phyloP scores from a whole-genome alignment of 1,284 basidiomycete species.

The Hypsizygus ulmarius region DNA sequence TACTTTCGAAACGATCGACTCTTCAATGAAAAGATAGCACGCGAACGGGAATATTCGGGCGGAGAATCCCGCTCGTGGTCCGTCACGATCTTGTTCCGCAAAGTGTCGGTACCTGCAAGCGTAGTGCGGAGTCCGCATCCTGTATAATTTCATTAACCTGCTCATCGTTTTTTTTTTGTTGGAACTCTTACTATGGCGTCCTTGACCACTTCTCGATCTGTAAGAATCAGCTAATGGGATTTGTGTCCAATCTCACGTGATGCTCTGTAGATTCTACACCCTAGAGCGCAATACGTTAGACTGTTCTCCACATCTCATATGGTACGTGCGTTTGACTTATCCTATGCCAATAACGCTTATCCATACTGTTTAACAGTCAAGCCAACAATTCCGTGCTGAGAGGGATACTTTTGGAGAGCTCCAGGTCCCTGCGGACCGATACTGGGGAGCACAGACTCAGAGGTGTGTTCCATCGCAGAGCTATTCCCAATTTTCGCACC shows the following conservation, averaged over 20 bases:
- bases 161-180: not conserved
- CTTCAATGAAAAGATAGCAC: not conserved
- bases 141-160: not conserved
- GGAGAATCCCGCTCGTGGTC: constrained; percentile 25
- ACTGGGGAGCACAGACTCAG: constrained; percentile 99
- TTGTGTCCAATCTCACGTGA: constrained; percentile 29
- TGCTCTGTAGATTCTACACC: constrained; percentile 17
- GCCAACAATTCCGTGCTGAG: constrained; percentile 63
- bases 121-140: constrained; percentile 3
- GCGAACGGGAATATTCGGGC: constrained; percentile 30
- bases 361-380: constrained; percentile 24
- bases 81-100: constrained; percentile 11
- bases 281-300: constrained; percentile 18
- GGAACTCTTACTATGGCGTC: constrained; percentile 15
- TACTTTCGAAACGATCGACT: not conserved
- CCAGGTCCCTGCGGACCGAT: constrained; percentile 90
- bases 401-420: constrained; percentile 92
- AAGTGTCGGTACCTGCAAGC: not conserved
- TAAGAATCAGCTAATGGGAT: constrained; percentile 22
- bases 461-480: constrained; percentile 47
- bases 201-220: constrained; percentile 21
- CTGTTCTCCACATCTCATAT: constrained; percentile 41
- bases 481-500: constrained; percentile 1
- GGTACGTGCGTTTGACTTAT: constrained; percentile 31
- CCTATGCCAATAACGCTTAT: not conserved